Conservation (phyloP, 805 yeast species). For the Candida coquimbonensis region DNA sequence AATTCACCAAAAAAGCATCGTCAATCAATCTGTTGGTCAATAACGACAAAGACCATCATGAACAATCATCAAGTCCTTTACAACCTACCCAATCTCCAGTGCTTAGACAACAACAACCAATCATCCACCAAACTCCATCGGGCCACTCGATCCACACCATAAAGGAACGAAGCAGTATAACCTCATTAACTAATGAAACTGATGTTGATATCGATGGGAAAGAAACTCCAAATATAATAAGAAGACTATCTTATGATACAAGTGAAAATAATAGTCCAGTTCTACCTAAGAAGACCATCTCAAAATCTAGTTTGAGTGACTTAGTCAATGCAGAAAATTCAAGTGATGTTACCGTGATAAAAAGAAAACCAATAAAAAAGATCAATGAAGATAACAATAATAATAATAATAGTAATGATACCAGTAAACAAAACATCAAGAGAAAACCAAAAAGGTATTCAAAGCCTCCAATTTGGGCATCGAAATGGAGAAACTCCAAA, state of each 20-base stretch:
- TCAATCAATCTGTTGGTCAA: conserved; percentile 18
- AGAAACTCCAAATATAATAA: conserved; percentile 29
- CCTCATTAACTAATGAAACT: conserved; percentile 35
- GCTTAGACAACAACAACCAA: not conserved
- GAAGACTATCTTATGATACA: conserved; percentile 22
- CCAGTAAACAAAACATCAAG: conserved; percentile 3
- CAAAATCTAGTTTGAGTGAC: conserved; percentile 12
- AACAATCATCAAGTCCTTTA: conserved; percentile 5
- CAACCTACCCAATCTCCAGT: conserved; percentile 8
- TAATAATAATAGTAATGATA: not conserved
- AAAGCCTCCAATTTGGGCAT: conserved; percentile 80
- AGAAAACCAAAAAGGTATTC: conserved; percentile 55
- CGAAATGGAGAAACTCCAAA: conserved; percentile 40
- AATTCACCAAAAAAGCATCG: conserved; percentile 11
- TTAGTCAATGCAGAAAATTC: conserved; percentile 6
- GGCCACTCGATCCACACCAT: conserved; percentile 6
- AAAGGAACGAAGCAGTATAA: conserved; percentile 18
- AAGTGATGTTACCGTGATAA: not conserved
- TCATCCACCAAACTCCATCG: conserved; percentile 5
- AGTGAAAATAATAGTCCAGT: conserved; percentile 23
- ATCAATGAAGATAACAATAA: not conserved
- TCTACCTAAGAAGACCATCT: conserved; percentile 14
- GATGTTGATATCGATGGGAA: conserved; percentile 38
- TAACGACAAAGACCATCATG: conserved; percentile 6
- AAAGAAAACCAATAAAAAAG: conserved; percentile 10